Conservation (phyloP, 163 green algal species). For the Picocystis sp. region DNA sequence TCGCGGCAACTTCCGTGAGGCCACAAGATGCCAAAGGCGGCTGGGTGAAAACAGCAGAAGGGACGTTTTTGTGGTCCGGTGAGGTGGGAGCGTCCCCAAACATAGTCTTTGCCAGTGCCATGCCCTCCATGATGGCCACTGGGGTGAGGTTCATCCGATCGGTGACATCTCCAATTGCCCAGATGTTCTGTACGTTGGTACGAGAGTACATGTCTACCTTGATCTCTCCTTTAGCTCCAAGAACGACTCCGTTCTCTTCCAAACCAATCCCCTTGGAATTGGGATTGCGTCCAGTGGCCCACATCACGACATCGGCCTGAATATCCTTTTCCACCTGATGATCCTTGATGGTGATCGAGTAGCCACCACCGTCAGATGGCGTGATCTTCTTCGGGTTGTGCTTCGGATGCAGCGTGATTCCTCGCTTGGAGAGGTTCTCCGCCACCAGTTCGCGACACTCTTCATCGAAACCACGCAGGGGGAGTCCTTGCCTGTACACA, state of each 20-base stretch:
- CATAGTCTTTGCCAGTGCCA: constrained; percentile 67
- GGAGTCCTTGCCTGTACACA: constrained; percentile 53
- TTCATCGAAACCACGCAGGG: constrained; percentile 55
- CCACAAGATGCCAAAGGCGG: constrained; percentile 24
- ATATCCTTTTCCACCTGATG: constrained; percentile 19
- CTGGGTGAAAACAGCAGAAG: constrained; percentile 56
- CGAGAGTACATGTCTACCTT: constrained; percentile 52
- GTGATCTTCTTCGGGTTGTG: constrained; percentile 27
- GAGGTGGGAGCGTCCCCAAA: constrained; percentile 53
- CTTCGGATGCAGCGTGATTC: constrained; percentile 51
- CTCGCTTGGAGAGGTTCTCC: constrained; percentile 52
- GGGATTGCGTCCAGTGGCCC: constrained; percentile 49
- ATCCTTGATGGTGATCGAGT: constrained; percentile 23
- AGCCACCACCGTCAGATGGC: constrained; percentile 21
- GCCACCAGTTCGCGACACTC: constrained; percentile 57
- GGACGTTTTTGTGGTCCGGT: constrained; percentile 55
- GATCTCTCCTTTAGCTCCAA: constrained; percentile 22
- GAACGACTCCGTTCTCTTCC: constrained; percentile 15
- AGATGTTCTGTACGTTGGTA: constrained; percentile 64
- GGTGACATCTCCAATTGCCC: constrained; percentile 77
- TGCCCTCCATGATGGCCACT: constrained; percentile 86
- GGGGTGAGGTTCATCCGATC: constrained; percentile 31
- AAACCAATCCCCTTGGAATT: constrained; percentile 34
- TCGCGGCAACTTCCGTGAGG: constrained; percentile 57
- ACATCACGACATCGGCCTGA: constrained; percentile 48